A percentile compares a stretch with the other conserved stretches of the same genome.
Evolutionary conservation across 2,329 filamentous ascomycete species (phyloP).

Genomic region (Exophiala sp.): DNA sequence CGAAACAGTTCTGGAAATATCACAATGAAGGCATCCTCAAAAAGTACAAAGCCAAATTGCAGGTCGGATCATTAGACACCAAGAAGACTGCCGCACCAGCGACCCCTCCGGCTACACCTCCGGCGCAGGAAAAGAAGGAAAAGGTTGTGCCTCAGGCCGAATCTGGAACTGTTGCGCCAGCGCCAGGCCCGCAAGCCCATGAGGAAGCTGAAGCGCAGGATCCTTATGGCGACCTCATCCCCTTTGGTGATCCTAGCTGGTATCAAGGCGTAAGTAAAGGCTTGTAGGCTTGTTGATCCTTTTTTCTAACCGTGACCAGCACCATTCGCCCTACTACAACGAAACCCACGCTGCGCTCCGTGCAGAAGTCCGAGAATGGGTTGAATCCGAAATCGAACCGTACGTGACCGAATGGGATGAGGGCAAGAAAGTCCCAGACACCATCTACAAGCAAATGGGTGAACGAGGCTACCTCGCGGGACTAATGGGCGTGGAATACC

Average conservation of each 20-base stretch:
- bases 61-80: conserved; percentile 73
- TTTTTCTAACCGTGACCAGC: conserved; percentile 49
- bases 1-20: conserved; percentile 66
- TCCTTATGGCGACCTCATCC: conserved; percentile 78
- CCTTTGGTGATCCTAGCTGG: conserved; percentile 90
- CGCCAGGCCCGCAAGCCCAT: conserved; percentile 37
- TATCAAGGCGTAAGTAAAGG: conserved; percentile 74
- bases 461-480: conserved; percentile 88
- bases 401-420: conserved; percentile 96
- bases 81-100: conserved; percentile 65
- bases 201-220: conserved; percentile 72
- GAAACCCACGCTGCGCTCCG: conserved; percentile 88
- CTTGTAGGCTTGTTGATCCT: neutral
- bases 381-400: conserved; percentile 84
- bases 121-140: conserved; percentile 47
- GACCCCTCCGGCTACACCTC: conserved; percentile 46
- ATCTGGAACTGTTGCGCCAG: conserved; percentile 50
- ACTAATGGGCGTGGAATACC: conserved; percentile 75
- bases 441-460: conserved; percentile 94
- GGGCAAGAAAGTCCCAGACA: conserved; percentile 79
- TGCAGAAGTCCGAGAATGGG: conserved; percentile 86
- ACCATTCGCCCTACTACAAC: conserved; percentile 96
- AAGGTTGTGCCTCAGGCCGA: conserved; percentile 58
- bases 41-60: conserved; percentile 59
- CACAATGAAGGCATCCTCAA: conserved; percentile 60